Evolutionary conservation across 768 basidiomycete genomes (phyloP).

Genomic region (Kwoniella europaea): DNA sequence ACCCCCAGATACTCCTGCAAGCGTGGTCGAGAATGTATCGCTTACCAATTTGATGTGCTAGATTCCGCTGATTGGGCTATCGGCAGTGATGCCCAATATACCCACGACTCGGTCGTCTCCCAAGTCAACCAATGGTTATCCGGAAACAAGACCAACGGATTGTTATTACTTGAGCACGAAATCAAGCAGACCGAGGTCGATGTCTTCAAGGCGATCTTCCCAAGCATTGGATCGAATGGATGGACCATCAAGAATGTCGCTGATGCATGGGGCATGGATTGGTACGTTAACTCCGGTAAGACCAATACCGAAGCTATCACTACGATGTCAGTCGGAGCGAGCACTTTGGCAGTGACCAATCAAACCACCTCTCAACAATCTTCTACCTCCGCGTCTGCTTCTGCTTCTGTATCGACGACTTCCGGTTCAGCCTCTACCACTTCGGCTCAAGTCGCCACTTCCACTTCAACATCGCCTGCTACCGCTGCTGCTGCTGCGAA

Average conservation of each 20-base stretch:
- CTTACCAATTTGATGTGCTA: slow-evolving; percentile 42
- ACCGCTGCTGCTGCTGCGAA: neutral
- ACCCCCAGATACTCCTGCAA: no score
- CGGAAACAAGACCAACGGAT: slow-evolving; percentile 76
- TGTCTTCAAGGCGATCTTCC: slow-evolving; percentile 65
- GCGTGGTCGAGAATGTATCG: no score
- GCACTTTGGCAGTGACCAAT: slow-evolving; percentile 9
- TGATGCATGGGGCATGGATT: slow-evolving; percentile 49
- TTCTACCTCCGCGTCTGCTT: slow-evolving; percentile 25
- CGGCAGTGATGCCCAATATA: slow-evolving; percentile 61
- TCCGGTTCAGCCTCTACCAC: slow-evolving; percentile 24
- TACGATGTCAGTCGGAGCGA: slow-evolving; percentile 35
- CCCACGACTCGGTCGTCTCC: slow-evolving; percentile 61
- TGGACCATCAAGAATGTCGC: slow-evolving; percentile 67
- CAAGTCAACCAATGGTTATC: slow-evolving; percentile 63
- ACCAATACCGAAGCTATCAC: slow-evolving; percentile 37
- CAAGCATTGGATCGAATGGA: slow-evolving; percentile 62
- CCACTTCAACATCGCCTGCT: neutral
- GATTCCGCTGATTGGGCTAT: slow-evolving; percentile 79
- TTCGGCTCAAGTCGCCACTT: slow-evolving; percentile 16
- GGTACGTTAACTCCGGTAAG: slow-evolving; percentile 57
- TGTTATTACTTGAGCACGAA: slow-evolving; percentile 86
- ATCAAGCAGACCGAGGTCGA: slow-evolving; percentile 66
- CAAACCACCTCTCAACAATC: slow-evolving; percentile 18
- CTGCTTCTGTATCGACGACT: slow-evolving; percentile 21